Percentiles rank a stretch among this genome's conserved stretches.
Evolutionary conservation across 768 basidiomycete genomes (phyloP).

Genomic region (Rhizopogon vulgaris): DNA sequence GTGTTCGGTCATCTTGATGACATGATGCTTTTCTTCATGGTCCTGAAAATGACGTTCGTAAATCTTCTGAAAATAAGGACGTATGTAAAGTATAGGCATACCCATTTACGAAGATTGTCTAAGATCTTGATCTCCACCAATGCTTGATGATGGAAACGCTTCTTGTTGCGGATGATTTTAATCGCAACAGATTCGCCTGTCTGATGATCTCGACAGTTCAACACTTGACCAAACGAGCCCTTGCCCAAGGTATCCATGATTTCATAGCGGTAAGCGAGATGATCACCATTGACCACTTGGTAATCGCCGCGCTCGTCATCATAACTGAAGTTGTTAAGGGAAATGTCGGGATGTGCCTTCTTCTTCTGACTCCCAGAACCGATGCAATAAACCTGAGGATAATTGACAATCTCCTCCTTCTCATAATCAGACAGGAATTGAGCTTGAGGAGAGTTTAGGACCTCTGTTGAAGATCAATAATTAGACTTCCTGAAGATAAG

Average conservation of each 20-base stretch:
- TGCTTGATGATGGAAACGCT: conserved; percentile 97
- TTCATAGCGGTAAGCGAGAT: conserved; percentile 97
- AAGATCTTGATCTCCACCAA: conserved; percentile 99
- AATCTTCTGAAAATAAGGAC: neutral
- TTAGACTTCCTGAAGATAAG: neutral
- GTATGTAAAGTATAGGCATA: conserved; percentile 20
- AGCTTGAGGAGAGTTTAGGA: conserved; percentile 60
- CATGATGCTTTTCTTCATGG: conserved; percentile 92
- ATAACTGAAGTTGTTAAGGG: conserved; percentile 88
- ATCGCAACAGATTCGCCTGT: conserved; percentile 96
- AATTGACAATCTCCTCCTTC: conserved; percentile 86
- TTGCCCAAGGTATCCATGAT: conserved; percentile 89
- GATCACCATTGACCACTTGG: conserved; percentile 82
- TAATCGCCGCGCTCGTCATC: conserved; percentile 99
- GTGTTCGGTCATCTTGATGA: conserved; percentile 97
- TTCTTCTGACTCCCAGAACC: conserved; percentile 84
- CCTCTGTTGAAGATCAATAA: conserved; percentile 34
- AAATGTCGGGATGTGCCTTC: conserved; percentile 60
- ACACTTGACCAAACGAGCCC: conserved; percentile 96
- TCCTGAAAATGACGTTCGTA: conserved; percentile 48
- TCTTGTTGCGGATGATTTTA: conserved; percentile 99
- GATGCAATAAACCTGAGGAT: conserved; percentile 73
- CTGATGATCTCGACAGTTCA: conserved; percentile 91
- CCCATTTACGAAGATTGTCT: conserved; percentile 96
- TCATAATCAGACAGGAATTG: conserved; percentile 83